phyloP scores from a whole-genome alignment of 768 basidiomycete genomes.

The Pisolithus orientalis region DNA sequence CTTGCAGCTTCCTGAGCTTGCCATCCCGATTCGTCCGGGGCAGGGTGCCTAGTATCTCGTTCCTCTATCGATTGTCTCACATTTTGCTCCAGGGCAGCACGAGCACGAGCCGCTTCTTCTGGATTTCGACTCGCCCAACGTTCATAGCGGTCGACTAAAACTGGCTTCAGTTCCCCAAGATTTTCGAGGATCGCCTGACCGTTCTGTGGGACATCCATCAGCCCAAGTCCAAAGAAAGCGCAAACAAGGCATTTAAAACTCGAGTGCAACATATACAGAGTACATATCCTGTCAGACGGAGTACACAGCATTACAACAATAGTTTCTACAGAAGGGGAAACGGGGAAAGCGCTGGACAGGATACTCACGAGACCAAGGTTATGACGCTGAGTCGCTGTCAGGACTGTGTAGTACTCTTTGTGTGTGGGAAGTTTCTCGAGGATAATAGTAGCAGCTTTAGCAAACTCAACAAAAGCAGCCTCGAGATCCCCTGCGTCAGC shows the following conservation, averaged over 20 bases:
- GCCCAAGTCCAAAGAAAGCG: constrained; percentile 3
- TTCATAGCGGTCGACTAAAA: constrained; percentile 58
- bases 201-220: constrained; percentile 41
- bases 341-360: background rate
- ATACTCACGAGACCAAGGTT: constrained; percentile 65
- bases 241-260: background rate
- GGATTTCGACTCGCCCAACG: constrained; percentile 47
- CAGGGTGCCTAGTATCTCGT: constrained; percentile 19
- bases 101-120: constrained; percentile 24
- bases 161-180: constrained; percentile 58
- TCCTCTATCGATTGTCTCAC: constrained; percentile 18
- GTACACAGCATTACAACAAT: background rate
- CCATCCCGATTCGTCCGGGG: constrained; percentile 28
- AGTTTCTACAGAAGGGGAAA: background rate
- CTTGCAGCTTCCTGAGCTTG: constrained; percentile 27
- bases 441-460: constrained; percentile 70
- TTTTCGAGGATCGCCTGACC: constrained; percentile 68
- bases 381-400: constrained; percentile 53
- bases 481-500: constrained; percentile 53
- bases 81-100: constrained; percentile 16
- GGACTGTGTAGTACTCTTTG: constrained; percentile 50
- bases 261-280: background rate
- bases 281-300: background rate
- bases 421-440: constrained; percentile 75
- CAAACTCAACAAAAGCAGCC: constrained; percentile 64